Evolutionary conservation across 371 early-diverging fungal species (phyloP).

Genomic region (Mucor lusitanicus): DNA sequence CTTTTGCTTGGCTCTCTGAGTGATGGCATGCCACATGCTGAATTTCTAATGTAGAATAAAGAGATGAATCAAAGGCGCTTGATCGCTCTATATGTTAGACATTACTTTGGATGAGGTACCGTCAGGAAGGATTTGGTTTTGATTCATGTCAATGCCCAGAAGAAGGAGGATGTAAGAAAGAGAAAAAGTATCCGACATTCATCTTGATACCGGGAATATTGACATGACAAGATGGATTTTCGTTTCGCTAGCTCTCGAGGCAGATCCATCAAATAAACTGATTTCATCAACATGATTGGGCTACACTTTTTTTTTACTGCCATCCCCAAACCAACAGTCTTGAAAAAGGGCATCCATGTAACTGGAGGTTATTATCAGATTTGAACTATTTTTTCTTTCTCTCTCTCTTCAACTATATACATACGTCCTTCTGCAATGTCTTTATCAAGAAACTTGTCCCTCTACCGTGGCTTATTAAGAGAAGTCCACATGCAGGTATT

Average conservation of each 20-base stretch:
- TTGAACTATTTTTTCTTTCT: background rate
- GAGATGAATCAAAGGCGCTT: too few relatives aligned
- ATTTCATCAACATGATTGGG: background rate
- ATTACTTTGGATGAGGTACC: background rate
- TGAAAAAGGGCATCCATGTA: background rate
- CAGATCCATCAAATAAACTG: background rate
- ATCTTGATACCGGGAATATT: background rate
- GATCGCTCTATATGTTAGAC: background rate
- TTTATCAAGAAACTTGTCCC: slow-evolving; percentile 18
- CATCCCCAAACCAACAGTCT: background rate
- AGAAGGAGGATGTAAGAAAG: background rate
- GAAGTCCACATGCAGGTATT: slow-evolving; percentile 45
- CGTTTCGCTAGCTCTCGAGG: background rate
- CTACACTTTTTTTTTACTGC: background rate
- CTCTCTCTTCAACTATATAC: background rate
- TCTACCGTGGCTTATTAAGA: slow-evolving; percentile 44
- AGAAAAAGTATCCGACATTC: background rate
- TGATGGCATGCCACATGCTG: background rate
- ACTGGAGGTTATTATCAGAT: background rate
- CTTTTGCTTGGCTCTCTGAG: background rate
- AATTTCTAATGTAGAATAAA: background rate
- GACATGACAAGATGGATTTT: background rate
- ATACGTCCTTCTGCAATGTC: background rate
- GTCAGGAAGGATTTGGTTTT: background rate
- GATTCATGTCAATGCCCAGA: background rate